A percentile compares a stretch with the other conserved stretches of the same genome.
Evolutionary conservation across 1,284 basidiomycete species (phyloP).

Genomic region (Sanghuangporus weigelae): DNA sequence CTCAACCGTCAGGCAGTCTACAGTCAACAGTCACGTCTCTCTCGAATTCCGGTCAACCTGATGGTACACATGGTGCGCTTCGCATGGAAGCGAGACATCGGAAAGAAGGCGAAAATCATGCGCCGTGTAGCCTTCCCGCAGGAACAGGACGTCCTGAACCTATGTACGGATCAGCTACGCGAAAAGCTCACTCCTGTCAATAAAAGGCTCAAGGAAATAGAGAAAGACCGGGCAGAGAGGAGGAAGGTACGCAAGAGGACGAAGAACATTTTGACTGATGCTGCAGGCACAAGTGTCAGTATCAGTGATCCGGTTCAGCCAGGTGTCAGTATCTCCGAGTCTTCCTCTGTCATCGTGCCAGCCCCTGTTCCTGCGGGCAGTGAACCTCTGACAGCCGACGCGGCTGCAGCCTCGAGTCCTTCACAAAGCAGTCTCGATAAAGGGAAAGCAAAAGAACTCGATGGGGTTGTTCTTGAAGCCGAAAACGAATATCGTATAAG

Average conservation of each 20-base stretch:
- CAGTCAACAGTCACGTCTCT: slow-evolving; percentile 77
- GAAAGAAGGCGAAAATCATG: slow-evolving; percentile 92
- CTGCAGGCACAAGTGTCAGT: slow-evolving; percentile 25
- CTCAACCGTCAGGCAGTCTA: slow-evolving; percentile 83
- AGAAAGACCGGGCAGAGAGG: slow-evolving; percentile 82
- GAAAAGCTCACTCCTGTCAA: slow-evolving; percentile 68
- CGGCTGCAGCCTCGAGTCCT: slow-evolving; percentile 23
- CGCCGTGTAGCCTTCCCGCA: slow-evolving; percentile 60
- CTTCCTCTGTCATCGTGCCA: slow-evolving; percentile 22
- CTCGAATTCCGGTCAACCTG: slow-evolving; percentile 81
- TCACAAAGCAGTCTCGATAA: slow-evolving; percentile 22
- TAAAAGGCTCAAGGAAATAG: slow-evolving; percentile 69
- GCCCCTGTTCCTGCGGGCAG: slow-evolving; percentile 21
- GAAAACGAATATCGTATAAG: slow-evolving; percentile 54
- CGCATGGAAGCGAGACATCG: slow-evolving; percentile 89
- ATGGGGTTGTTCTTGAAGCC: slow-evolving; percentile 45
- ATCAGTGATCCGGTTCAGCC: slow-evolving; percentile 41
- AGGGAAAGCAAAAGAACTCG: slow-evolving; percentile 22
- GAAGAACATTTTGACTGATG: slow-evolving; percentile 37
- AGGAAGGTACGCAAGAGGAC: slow-evolving; percentile 77
- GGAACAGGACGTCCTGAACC: slow-evolving; percentile 82
- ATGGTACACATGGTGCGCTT: slow-evolving; percentile 94
- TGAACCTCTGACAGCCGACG: slow-evolving; percentile 23
- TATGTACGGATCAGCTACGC: slow-evolving; percentile 78
- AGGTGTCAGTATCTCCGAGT: slow-evolving; percentile 21